Conservation (phyloP, 176 grass and related monocot genomes). For the Luzula sylvatica region DNA sequence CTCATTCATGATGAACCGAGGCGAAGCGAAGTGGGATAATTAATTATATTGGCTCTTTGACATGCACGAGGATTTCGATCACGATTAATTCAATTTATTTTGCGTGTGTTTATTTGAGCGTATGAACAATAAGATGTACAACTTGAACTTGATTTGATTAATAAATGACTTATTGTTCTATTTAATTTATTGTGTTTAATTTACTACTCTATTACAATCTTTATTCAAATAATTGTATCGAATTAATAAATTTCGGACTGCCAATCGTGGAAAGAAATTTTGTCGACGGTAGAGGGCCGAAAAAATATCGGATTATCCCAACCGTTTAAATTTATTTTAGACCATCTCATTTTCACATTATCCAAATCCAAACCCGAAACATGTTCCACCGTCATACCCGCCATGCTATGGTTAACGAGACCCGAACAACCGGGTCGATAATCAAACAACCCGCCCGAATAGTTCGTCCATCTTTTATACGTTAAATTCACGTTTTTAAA, state of each 20-base stretch:
- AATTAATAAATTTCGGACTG: conserved; percentile 26
- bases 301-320: conserved; percentile 50
- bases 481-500: conserved; percentile 66
- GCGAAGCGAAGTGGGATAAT: not conserved
- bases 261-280: conserved; percentile 65
- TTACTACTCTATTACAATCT: not conserved
- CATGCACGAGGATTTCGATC: not conserved
- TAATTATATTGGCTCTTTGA: not conserved
- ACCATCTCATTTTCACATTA: conserved; percentile 81
- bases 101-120: conserved; percentile 11
- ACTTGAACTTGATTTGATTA: not conserved
- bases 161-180: not conserved
- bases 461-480: conserved; percentile 60
- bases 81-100: not conserved
- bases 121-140: conserved; percentile 1
- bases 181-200: not conserved
- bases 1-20: not conserved
- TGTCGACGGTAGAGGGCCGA: conserved; percentile 39
- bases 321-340: conserved; percentile 30
- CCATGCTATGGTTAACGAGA: conserved; percentile 51
- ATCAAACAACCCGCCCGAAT: conserved; percentile 53
- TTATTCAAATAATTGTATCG: conserved; percentile 4
- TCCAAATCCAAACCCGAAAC: conserved; percentile 67
- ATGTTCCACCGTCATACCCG: conserved; percentile 80
- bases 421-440: conserved; percentile 58